phyloP scores from a whole-genome alignment of 139 green algal genomes.

The Closterium sp. region DNA sequence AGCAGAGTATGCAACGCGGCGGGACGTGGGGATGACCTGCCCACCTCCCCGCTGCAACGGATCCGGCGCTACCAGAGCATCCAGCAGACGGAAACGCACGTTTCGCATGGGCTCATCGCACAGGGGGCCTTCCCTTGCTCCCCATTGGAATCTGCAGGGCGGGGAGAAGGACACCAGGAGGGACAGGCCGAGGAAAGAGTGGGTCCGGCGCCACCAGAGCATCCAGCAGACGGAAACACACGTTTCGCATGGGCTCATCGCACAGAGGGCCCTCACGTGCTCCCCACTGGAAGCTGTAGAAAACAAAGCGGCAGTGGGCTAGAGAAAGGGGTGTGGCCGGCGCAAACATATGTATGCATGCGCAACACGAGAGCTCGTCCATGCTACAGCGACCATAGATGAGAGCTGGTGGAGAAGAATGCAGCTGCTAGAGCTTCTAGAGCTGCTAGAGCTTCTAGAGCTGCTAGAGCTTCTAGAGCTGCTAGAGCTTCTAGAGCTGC shows the following conservation, averaged over 20 bases:
- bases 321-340: too few relatives aligned
- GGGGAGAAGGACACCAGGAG: too few relatives aligned
- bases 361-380: not conserved
- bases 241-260: slow-evolving; percentile 95
- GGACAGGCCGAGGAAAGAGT: too few relatives aligned
- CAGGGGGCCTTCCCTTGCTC: slow-evolving; percentile 89
- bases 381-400: not conserved
- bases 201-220: slow-evolving; percentile 46
- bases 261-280: slow-evolving; percentile 92
- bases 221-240: slow-evolving; percentile 93
- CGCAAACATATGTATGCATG: too few relatives aligned
- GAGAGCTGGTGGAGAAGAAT: not conserved
- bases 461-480: too few relatives aligned
- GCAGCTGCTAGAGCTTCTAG: not conserved
- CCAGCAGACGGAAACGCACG: slow-evolving; percentile 93
- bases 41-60: slow-evolving; percentile 77
- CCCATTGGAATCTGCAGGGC: slow-evolving; percentile 85
- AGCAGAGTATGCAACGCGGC: slow-evolving; percentile 85
- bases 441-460: too few relatives aligned
- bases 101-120: slow-evolving; percentile 97
- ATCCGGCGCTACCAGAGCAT: slow-evolving; percentile 54
- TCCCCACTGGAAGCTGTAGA: slow-evolving; percentile 90
- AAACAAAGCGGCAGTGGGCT: too few relatives aligned
- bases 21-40: slow-evolving; percentile 89
- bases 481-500: too few relatives aligned